Percentiles rank a stretch among this genome's conserved stretches.
Evolutionary conservation across 192 early-diverging fungal genomes (phyloP).

Genomic region (Mortierella antarctica): DNA sequence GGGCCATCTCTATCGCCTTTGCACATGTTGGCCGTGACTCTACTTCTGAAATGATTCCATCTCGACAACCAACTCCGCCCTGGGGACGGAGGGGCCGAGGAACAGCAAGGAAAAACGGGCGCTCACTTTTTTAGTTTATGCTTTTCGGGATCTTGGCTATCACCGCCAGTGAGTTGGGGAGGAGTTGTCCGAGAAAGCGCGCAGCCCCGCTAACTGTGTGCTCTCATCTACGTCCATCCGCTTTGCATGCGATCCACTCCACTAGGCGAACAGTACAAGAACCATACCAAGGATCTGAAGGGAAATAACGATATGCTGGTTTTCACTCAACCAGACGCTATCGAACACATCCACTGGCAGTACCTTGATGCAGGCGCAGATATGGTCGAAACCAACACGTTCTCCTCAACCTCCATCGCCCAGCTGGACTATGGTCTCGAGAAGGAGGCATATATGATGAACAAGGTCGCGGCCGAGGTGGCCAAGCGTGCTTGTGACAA

Average conservation of each 20-base stretch:
- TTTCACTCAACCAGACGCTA: constrained; percentile 88
- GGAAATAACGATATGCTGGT: constrained; percentile 98
- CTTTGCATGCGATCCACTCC: neutral
- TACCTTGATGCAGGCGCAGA: constrained; percentile 94
- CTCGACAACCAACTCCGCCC: too few relatives aligned
- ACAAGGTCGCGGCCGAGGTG: constrained; percentile 88
- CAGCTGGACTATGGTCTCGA: constrained; percentile 93
- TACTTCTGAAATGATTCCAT: too few relatives aligned
- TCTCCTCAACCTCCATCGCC: constrained; percentile 90
- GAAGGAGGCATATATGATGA: constrained; percentile 89
- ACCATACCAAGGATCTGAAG: constrained; percentile 86
- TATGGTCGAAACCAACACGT: constrained; percentile 98
- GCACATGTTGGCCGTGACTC: too few relatives aligned
- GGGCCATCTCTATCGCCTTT: too few relatives aligned
- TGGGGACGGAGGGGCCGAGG: too few relatives aligned
- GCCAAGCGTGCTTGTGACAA: constrained; percentile 88
- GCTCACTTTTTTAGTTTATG: neutral
- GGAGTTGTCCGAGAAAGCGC: too few relatives aligned
- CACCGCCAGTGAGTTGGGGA: too few relatives aligned
- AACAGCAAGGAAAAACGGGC: neutral
- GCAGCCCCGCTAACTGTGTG: neutral
- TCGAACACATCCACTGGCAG: constrained; percentile 89
- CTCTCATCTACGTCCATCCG: neutral
- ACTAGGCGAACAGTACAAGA: constrained; percentile 81
- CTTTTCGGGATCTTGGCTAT: too few relatives aligned